Evolutionary conservation across 2,329 filamentous ascomycete species (phyloP).

Genomic region (Fusarium goolgardi): DNA sequence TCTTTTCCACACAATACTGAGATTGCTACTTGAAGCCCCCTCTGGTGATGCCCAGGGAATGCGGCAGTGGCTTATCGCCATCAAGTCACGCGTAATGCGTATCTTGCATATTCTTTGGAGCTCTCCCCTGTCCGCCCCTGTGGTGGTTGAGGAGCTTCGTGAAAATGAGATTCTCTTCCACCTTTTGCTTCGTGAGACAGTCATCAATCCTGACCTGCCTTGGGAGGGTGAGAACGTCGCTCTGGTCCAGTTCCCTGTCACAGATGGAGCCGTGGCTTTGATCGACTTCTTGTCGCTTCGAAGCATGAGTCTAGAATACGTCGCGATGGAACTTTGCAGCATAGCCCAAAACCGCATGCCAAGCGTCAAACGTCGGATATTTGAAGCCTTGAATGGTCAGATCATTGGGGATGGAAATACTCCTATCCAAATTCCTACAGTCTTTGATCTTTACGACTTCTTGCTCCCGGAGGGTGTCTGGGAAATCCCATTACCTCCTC

Average conservation of each 20-base stretch:
- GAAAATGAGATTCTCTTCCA: constrained; percentile 83
- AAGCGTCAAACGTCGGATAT: constrained; percentile 74
- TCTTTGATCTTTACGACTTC: constrained; percentile 96
- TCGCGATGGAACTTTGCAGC: constrained; percentile 84
- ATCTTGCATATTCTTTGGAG: constrained; percentile 86
- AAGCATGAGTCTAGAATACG: constrained; percentile 84
- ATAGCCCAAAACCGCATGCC: constrained; percentile 77
- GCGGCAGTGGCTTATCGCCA: constrained; percentile 73
- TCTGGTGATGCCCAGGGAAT: constrained; percentile 71
- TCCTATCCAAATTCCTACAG: constrained; percentile 74
- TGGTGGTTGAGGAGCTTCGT: constrained; percentile 83
- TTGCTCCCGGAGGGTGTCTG: constrained; percentile 67
- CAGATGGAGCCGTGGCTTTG: constrained; percentile 74
- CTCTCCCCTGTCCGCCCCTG: constrained; percentile 78
- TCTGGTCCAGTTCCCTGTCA: constrained; percentile 75
- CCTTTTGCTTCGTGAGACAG: constrained; percentile 75
- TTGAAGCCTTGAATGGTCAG: constrained; percentile 81
- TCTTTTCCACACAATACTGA: constrained; percentile 84
- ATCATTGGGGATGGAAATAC: constrained; percentile 75
- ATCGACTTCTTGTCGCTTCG: constrained; percentile 83
- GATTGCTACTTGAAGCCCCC: constrained; percentile 76
- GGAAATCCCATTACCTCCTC: constrained; percentile 62
- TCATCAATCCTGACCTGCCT: constrained; percentile 74
- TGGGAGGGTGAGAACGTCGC: constrained; percentile 78
- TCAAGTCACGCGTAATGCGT: constrained; percentile 76